Percentiles rank a stretch among this genome's conserved stretches.
Conservation (phyloP, 176 grass and related monocot species). For the Typha latifolia region DNA sequence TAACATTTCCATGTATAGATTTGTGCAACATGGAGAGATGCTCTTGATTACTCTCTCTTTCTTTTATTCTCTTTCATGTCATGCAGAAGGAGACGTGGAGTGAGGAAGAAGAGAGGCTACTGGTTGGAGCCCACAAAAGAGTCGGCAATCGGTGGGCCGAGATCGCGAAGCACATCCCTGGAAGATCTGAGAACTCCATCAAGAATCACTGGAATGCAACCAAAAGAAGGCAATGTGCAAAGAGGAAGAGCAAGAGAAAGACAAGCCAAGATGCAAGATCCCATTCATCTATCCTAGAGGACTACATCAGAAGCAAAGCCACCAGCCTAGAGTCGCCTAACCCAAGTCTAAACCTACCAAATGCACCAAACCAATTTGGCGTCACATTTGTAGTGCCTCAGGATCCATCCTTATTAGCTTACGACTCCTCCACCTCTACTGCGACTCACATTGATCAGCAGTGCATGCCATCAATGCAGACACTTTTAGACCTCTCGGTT, state of each 20-base stretch:
- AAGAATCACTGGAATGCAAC: slow-evolving; percentile 96
- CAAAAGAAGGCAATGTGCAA: slow-evolving; percentile 40
- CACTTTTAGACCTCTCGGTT: not conserved
- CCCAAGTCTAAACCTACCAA: too few relatives aligned
- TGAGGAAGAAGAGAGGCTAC: slow-evolving; percentile 41
- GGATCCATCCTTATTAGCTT: too few relatives aligned
- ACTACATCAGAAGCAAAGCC: slow-evolving; percentile 45
- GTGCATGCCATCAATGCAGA: not conserved
- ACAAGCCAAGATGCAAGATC: slow-evolving; percentile 12
- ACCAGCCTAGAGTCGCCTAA: not conserved
- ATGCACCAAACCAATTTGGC: not conserved
- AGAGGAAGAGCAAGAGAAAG: slow-evolving; percentile 45
- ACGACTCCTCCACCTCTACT: too few relatives aligned
- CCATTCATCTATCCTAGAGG: slow-evolving; percentile 32
- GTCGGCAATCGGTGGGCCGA: slow-evolving; percentile 56
- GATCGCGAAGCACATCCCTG: slow-evolving; percentile 43
- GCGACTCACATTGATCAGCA: too few relatives aligned
- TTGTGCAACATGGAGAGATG: too few relatives aligned
- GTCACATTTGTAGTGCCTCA: not conserved
- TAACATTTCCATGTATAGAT: too few relatives aligned
- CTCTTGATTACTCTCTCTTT: too few relatives aligned
- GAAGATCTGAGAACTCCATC: slow-evolving; percentile 60
- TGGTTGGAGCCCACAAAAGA: slow-evolving; percentile 38
- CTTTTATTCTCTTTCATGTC: not conserved
- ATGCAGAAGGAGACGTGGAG: slow-evolving; percentile 55